Conservation (phyloP, 305 asterid species). For the Nicotiana rustica region DNA sequence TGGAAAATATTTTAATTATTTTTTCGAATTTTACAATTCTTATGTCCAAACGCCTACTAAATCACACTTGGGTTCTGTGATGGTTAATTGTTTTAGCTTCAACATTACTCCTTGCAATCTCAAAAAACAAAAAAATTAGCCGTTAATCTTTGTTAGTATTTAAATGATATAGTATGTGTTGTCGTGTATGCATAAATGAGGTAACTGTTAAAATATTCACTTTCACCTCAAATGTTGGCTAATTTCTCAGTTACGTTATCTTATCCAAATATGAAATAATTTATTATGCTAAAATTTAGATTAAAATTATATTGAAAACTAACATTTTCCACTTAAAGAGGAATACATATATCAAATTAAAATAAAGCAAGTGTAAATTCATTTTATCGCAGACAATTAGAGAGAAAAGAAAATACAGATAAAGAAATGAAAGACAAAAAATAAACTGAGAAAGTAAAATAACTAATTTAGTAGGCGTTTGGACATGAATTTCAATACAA, state of each 20-base stretch:
- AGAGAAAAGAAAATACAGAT: neutral
- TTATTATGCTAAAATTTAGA: no score
- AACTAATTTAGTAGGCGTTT: neutral
- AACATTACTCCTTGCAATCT: neutral
- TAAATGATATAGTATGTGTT: neutral
- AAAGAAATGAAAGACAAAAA: neutral
- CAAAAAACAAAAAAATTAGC: neutral
- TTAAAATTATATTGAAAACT: no score
- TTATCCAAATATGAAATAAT: neutral
- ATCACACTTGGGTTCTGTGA: neutral
- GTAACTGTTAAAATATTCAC: neutral
- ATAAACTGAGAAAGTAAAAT: neutral
- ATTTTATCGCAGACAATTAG: neutral
- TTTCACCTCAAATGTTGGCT: neutral
- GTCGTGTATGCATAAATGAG: neutral
- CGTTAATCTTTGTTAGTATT: neutral
- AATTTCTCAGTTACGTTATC: neutral
- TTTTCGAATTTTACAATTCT: no score
- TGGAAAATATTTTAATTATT: no score
- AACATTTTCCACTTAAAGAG: neutral
- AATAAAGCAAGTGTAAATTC: neutral
- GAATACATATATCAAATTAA: neutral
- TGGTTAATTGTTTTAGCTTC: neutral
- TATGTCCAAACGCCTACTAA: no score
- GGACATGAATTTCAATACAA: no score